phyloP scores from a whole-genome alignment of 2,329 filamentous ascomycete species.

The Chalaropsis thielavioides region DNA sequence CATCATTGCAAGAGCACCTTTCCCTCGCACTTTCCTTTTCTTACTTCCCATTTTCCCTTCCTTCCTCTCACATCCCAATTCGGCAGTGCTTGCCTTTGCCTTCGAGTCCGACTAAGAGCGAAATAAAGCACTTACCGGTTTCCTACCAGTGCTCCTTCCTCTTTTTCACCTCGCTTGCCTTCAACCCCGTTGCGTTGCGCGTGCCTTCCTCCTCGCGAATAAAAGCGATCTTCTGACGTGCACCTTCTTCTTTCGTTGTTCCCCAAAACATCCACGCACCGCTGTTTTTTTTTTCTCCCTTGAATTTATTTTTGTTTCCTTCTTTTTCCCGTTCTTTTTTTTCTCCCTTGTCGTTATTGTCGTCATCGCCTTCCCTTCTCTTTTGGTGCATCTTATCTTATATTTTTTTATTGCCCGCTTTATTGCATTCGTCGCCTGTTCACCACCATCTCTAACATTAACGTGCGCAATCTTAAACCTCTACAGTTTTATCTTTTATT shows the following conservation, averaged over 20 bases:
- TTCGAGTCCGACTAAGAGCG: background rate
- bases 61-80: background rate
- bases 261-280: background rate
- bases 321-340: background rate
- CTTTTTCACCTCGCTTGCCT: background rate
- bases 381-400: background rate
- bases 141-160: background rate
- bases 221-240: background rate
- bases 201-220: slow-evolving; percentile 1
- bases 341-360: background rate
- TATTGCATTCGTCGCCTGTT: background rate
- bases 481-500: slow-evolving; percentile 73
- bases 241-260: background rate
- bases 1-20: background rate
- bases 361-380: background rate
- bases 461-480: slow-evolving; percentile 7
- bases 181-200: background rate
- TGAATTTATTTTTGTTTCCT: background rate
- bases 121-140: background rate
- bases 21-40: background rate
- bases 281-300: background rate
- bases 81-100: background rate
- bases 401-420: background rate
- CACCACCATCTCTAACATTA: background rate
- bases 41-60: background rate